These are phyloP conservation scores for Salvia rosmarinus DNA, from an alignment of 257 asterid species.

Conservation along the genomic window DNA sequence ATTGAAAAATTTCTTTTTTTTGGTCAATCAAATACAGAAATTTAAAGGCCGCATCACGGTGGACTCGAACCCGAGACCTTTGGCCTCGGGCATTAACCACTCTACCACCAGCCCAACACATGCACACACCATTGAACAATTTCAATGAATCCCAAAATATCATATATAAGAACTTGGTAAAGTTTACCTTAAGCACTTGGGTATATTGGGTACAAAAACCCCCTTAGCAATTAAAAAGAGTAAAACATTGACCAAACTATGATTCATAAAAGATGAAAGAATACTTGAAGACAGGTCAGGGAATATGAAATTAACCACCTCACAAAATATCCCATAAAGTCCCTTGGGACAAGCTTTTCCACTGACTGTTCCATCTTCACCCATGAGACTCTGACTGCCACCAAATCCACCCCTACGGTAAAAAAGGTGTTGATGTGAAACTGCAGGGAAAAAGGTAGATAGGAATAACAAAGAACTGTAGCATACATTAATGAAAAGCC, in stretches of 20 bases:
- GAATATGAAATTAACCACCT: slow-evolving; percentile 51
- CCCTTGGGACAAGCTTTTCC: slow-evolving; percentile 98
- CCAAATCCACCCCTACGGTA: slow-evolving; percentile 84
- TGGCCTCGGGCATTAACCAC: too few relatives aligned
- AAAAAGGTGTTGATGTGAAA: slow-evolving; percentile 31
- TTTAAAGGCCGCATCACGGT: too few relatives aligned
- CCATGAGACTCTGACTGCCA: slow-evolving; percentile 60
- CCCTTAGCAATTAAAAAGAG: neutral
- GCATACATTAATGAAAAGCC: slow-evolving; percentile 18
- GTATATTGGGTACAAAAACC: neutral
- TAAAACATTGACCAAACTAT: slow-evolving; percentile 1
- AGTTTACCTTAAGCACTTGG: neutral
- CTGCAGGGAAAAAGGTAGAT: neutral
- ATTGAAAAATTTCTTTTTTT: too few relatives aligned
- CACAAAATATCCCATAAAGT: slow-evolving; percentile 87
- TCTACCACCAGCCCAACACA: too few relatives aligned
- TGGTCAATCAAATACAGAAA: too few relatives aligned
- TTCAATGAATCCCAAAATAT: neutral
- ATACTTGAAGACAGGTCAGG: slow-evolving; percentile 14
- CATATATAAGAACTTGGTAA: neutral
- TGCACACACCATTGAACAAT: neutral
- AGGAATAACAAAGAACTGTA: neutral
- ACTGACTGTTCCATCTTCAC: slow-evolving; percentile 84
- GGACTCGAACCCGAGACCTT: too few relatives aligned
- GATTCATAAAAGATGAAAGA: neutral